Percentiles rank a stretch among this genome's conserved stretches.
Conservation (phyloP, 352 stramenopile species). For the Phytopythium oedochilum region DNA sequence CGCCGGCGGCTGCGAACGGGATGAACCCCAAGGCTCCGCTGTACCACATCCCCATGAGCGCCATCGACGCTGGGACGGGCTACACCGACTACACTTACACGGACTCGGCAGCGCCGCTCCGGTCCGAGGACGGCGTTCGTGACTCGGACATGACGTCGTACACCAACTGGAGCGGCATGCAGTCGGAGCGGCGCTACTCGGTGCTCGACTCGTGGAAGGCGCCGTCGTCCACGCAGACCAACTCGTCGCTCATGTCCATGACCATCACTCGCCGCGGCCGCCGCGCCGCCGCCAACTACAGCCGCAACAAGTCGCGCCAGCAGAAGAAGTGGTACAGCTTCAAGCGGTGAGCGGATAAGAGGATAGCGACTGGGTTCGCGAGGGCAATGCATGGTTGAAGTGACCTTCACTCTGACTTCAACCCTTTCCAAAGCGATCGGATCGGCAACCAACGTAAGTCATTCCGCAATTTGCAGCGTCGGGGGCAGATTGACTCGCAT, state of each 20-base stretch:
- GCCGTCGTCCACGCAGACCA: slow-evolving; percentile 45
- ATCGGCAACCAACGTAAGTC: not conserved
- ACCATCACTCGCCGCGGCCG: slow-evolving; percentile 67
- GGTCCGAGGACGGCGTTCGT: slow-evolving; percentile 1
- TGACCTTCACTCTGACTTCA: slow-evolving; percentile 45
- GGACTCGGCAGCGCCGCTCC: not conserved
- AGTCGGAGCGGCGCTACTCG: slow-evolving; percentile 58
- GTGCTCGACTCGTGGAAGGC: slow-evolving; percentile 70
- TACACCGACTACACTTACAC: slow-evolving; percentile 1
- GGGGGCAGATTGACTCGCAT: not conserved
- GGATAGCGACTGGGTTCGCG: too few species aligned
- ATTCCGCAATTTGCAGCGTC: not conserved
- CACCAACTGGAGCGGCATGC: slow-evolving; percentile 21
- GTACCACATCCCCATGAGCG: slow-evolving; percentile 22
- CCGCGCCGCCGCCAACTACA: slow-evolving; percentile 55
- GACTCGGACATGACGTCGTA: slow-evolving; percentile 26
- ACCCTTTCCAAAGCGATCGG: not conserved
- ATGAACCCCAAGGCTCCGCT: slow-evolving; percentile 4
- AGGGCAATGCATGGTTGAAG: too few species aligned
- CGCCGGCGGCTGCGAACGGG: slow-evolving; percentile 13
- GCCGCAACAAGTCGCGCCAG: slow-evolving; percentile 53
- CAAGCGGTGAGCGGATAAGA: not conserved
- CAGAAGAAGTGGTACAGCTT: slow-evolving; percentile 36
- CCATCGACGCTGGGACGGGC: slow-evolving; percentile 17
- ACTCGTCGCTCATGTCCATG: slow-evolving; percentile 60